These are phyloP conservation scores for Rhodosporidiobolus sp. DNA, from an alignment of 768 basidiomycete species.

Conservation along the genomic window DNA sequence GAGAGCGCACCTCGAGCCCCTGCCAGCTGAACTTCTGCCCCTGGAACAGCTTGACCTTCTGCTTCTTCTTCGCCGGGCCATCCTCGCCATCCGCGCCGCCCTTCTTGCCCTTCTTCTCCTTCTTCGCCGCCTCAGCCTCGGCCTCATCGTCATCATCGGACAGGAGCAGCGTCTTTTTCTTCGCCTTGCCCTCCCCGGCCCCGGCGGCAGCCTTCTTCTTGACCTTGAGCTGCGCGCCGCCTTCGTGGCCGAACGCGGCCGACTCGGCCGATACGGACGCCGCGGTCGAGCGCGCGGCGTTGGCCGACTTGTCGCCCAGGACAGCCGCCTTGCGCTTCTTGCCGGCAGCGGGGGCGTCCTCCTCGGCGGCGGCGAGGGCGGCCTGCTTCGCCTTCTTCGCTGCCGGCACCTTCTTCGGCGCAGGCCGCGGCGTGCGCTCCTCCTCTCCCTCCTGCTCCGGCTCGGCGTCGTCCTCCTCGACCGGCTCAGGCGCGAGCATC, in stretches of 20 bases:
- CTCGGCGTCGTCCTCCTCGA: constrained; percentile 1
- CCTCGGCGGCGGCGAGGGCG: neutral
- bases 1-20: constrained; percentile 27
- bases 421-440: constrained; percentile 3
- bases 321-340: constrained; percentile 32
- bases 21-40: constrained; percentile 20
- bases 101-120: neutral
- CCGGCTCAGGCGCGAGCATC: too few species aligned
- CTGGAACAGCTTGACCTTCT: constrained; percentile 26
- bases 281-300: neutral
- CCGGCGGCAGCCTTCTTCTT: constrained; percentile 12
- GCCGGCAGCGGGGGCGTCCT: neutral
- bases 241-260: too few species aligned
- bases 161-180: constrained; percentile 12
- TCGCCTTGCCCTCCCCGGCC: constrained; percentile 1
- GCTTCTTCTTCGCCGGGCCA: constrained; percentile 29
- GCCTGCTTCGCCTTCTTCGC: constrained; percentile 7
- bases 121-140: neutral
- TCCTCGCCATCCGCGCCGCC: neutral
- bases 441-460: neutral
- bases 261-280: neutral
- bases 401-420: neutral
- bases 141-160: constrained; percentile 8
- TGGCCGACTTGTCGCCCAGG: constrained; percentile 16
- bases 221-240: constrained; percentile 10